Base-by-base conservation (phyloP, 345 rosid species). In the Hibiscus mutabilis region DNA sequence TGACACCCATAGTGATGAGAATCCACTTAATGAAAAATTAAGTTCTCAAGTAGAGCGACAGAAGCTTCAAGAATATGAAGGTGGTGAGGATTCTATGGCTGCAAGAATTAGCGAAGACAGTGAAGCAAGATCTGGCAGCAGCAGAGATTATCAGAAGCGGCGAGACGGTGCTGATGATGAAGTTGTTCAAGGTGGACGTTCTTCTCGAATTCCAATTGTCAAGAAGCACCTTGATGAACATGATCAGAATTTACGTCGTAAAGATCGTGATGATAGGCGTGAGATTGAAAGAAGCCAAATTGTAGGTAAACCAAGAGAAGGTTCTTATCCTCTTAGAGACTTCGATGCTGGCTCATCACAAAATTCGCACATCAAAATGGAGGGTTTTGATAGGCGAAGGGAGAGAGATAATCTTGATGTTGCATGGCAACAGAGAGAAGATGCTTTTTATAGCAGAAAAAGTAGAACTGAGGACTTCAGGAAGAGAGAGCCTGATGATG, bases 31-130 rank as follows among this genome's bases (percentile, higher is more conserved):
- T 63, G 80, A 78, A 68, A 79, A 76, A 60, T 15, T 55, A 74
- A 80, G 47, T 75, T 85, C 91, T 76, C 78, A 63, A 70, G 71
- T 69, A 33, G 88, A 82, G 61, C 84, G 68, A 67, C 68, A 74
- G 71, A 83, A 67, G 49, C 73, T 70, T 60, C 87, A 82, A 72
- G 93, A 86, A 74, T 47, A 66, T 57, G 93, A 87, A 72, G 96
- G 87, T 65, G 91, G 76, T 51, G 97, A 86, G 66, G 93, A 87
- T 57, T 80, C 82, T 27, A 89, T 80, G 83, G 90, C 89, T 44
- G 98, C 92, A 62, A 90, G 98, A 85, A 89, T 92, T 78, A 90
- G 93, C 70, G 98, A 89, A 73, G 85, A 86, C 76, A 89, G 93
- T 80, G 91, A 92, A 89, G 92, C 87, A 71, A 86, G 90, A 84